Base-by-base conservation (phyloP, 2,329 filamentous ascomycete genomes). In the Chlorencoelia australis region DNA sequence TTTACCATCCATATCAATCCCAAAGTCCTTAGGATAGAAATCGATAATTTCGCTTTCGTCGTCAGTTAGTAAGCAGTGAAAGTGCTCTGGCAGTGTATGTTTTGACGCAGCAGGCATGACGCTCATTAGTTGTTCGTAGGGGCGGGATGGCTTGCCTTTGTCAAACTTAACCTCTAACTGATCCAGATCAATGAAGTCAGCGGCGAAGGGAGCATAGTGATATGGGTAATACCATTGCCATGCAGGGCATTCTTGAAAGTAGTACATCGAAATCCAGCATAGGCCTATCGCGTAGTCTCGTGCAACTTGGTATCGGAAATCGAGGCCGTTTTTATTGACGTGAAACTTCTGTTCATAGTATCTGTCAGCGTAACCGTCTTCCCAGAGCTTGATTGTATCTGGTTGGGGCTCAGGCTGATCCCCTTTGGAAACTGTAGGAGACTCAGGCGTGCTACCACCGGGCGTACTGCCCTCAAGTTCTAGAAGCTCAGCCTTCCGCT, bases 141-240 rank as follows among this genome's bases (percentile, higher is more conserved):
- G 93, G 48, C 71, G 82, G 50, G 94, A 95, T 4, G 86, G 83
- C 32, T 69, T 75, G 9, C 89, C 89, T 59, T 88, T 85, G 40
- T 85, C 73, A 49, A 98, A 98, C 13, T 71, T 66, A 46, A 94
- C 75, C 21, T 82, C 69, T 68, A 94, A 77, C 48, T 86, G 77
- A 34, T 70, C 74, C 29, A 98, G 69, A 39, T 88, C 79, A 40
- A 82, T 79, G 59, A 98, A 98, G 59, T 98, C 91, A 34, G 87
- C 83, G 2, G 91, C 91, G 57, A 98, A 98, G 4, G 93, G 91
- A 1, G 91, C 93, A 57, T 98, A 98, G 57, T 98, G 91, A 55
- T 96, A 94, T 1, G 91, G 91, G 55, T 95, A 98, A 59, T 91
- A 98, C 91, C 91, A 98, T 35, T 89, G 93, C 91, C 93, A 98